Base-by-base conservation (phyloP, 345 rosid genomes). In the Populus tremula region DNA sequence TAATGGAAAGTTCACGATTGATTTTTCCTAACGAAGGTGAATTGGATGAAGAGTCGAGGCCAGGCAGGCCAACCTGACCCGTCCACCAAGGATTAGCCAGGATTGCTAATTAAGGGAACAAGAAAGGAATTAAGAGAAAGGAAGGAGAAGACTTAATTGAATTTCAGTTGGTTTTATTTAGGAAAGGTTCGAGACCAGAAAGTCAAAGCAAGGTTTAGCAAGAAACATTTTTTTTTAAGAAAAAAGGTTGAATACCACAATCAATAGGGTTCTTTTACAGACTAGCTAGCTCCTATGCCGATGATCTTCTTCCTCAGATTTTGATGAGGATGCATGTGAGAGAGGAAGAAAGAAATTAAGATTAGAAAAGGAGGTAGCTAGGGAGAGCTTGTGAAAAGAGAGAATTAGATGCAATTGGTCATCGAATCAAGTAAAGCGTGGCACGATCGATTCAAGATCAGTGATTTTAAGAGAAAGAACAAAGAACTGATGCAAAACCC, bases 31-130 rank as follows among this genome's bases (percentile, higher is more conserved):
- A 75, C 59, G 87, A 78, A 69, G 86, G 78, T 18, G 91, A 80
- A 88, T 86, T 86, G 72, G 86, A 83, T 73, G 75, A 79, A 38
- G 85, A 91, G 82, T 87, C 92, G 69, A 89, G 84, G 63, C 87
- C 88, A 31, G 87, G 84, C 70, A 91, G 77, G 73, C 89, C 90
- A 69, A 87, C 81, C 29, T 86, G 94, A 76, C 86, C 87, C 2
- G 88, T 80, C 96, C 96, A 91, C 96, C 96, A 91, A 74, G 91
- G 92, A 77, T 91, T 91, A 47, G 96, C 88, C 96, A 91, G 85
- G 35, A 29, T 80, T 81, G 49, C 77, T 18, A 71, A 70, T 64
- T 38, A 23, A 11, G 20, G 69, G 4, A 54, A 63, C 8, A 47
- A 47, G 17, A 2, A 31, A 8, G 27, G 61, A 11, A 23, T 59